These are phyloP conservation scores for Przewalskia tangutica DNA, from an alignment of 257 asterid species.

Conservation along the genomic window DNA sequence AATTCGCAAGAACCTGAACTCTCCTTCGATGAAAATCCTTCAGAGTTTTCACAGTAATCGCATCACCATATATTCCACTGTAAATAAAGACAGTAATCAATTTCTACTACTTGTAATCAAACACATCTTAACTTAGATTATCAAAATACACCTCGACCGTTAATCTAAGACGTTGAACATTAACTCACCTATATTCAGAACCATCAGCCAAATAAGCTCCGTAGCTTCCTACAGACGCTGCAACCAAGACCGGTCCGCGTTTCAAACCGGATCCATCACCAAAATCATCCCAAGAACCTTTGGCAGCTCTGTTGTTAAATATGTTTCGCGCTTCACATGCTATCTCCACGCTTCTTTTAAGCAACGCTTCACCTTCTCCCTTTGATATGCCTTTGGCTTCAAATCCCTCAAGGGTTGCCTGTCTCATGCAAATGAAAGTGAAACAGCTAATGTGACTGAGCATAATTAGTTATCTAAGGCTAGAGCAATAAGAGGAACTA, in stretches of 20 bases:
- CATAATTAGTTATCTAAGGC: neutral
- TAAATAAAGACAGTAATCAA: neutral
- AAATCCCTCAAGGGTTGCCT: slow-evolving; percentile 88
- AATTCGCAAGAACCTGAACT: slow-evolving; percentile 64
- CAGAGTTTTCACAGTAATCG: slow-evolving; percentile 31
- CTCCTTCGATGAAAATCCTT: slow-evolving; percentile 81
- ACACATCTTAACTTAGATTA: neutral
- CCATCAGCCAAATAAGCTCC: slow-evolving; percentile 89
- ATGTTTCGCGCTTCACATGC: slow-evolving; percentile 71
- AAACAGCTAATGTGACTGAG: neutral
- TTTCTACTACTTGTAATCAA: neutral
- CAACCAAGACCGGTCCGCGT: slow-evolving; percentile 45
- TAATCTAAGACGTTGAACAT: neutral
- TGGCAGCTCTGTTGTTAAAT: slow-evolving; percentile 32
- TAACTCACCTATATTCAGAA: slow-evolving; percentile 60
- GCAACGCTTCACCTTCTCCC: slow-evolving; percentile 52
- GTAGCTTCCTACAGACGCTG: slow-evolving; percentile 86
- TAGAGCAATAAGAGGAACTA: neutral
- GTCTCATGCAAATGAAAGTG: slow-evolving; percentile 5
- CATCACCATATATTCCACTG: slow-evolving; percentile 70
- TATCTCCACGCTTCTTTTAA: slow-evolving; percentile 52
- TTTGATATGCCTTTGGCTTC: slow-evolving; percentile 59
- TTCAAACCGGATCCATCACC: slow-evolving; percentile 9
- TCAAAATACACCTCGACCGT: neutral
- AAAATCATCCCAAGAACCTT: slow-evolving; percentile 34